Evolutionary conservation across 2,329 filamentous ascomycete genomes (phyloP).

Genomic region (Curvularia hawaiiensis): DNA sequence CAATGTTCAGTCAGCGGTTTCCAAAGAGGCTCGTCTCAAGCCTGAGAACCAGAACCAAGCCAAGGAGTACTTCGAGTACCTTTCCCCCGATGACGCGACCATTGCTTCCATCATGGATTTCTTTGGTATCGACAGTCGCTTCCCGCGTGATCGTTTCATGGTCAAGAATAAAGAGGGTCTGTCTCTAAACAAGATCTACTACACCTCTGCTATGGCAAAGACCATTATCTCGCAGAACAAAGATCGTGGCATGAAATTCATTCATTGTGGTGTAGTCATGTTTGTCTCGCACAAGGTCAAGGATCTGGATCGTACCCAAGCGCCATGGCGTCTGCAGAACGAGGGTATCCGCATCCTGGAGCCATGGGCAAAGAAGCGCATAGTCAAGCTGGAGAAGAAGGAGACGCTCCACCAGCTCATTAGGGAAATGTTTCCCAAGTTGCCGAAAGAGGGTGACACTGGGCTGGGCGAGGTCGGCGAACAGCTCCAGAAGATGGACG

Average conservation of each 20-base stretch:
- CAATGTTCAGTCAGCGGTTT: constrained; percentile 3
- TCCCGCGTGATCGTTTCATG: constrained; percentile 92
- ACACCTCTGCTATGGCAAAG: constrained; percentile 82
- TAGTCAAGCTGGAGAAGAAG: constrained; percentile 76
- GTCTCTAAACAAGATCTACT: constrained; percentile 95
- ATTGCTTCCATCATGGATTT: constrained; percentile 80
- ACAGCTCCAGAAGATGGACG: constrained; percentile 75
- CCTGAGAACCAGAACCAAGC: constrained; percentile 54
- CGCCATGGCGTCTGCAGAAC: constrained; percentile 91
- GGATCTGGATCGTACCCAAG: constrained; percentile 93
- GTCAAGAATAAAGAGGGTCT: constrained; percentile 90
- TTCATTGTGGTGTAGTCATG: constrained; percentile 98
- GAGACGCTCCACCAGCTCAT: constrained; percentile 82
- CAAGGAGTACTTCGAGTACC: constrained; percentile 95
- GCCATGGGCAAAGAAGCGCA: constrained; percentile 83
- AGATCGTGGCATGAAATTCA: constrained; percentile 88
- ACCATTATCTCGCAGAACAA: constrained; percentile 88
- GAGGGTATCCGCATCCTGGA: constrained; percentile 92
- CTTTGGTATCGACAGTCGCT: constrained; percentile 81
- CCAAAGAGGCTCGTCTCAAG: constrained; percentile 42
- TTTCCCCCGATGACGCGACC: constrained; percentile 74
- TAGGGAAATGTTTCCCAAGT: constrained; percentile 95
- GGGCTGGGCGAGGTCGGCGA: constrained; percentile 87
- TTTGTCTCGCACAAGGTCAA: constrained; percentile 74
- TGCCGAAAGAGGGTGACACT: constrained; percentile 74